A percentile compares a stretch with the other conserved stretches of the same genome.
These are phyloP conservation scores for Mytilinidion resinicola DNA, from an alignment of 495 filamentous ascomycete genomes.

Conservation along the genomic window DNA sequence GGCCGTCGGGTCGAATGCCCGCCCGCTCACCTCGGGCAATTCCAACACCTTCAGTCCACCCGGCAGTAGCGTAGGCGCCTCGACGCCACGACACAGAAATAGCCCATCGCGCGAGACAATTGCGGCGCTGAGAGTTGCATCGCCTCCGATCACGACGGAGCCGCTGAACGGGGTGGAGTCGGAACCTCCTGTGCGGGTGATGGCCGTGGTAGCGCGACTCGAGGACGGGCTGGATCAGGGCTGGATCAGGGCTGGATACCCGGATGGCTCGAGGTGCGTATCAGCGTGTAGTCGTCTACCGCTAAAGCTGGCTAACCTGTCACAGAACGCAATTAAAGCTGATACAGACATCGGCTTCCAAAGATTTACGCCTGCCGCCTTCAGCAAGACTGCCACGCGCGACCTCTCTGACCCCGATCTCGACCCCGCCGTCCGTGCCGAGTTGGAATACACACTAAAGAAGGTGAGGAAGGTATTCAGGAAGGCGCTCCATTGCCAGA, in stretches of 20 bases:
- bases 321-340: too few relatives aligned
- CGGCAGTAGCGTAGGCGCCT: conserved; percentile 1
- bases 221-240: too few relatives aligned
- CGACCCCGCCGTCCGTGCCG: too few relatives aligned
- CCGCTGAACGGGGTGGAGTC: too few relatives aligned
- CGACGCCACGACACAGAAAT: neutral
- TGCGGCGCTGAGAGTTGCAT: neutral
- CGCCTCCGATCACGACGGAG: neutral
- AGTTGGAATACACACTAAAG: conserved; percentile 9
- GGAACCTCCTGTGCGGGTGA: too few relatives aligned
- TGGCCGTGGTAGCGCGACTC: too few relatives aligned
- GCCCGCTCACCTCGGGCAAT: neutral
- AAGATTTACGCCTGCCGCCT: neutral
- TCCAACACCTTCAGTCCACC: conserved; percentile 10
- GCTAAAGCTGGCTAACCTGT: too few relatives aligned
- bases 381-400: neutral
- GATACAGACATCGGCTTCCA: too few relatives aligned
- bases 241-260: neutral
- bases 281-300: neutral
- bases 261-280: conserved; percentile 2
- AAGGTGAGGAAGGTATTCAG: conserved; percentile 1
- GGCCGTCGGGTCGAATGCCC: neutral
- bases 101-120: conserved; percentile 10
- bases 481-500: neutral
- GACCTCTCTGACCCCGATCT: too few relatives aligned